phyloP scores from a whole-genome alignment of 352 stramenopile species.

The Phytophthora aleatoria region DNA sequence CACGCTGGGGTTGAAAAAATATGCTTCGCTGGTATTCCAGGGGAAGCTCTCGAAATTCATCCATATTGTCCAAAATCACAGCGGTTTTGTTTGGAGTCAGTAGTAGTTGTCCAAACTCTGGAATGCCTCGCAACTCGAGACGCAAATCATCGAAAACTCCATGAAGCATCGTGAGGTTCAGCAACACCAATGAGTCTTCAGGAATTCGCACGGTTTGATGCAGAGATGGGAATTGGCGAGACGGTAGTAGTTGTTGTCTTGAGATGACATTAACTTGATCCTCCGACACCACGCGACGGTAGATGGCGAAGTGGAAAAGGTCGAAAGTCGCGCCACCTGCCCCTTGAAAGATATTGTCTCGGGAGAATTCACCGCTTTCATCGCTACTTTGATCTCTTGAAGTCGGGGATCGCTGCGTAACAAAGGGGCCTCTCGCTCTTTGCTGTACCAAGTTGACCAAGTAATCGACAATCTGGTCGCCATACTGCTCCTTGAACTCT shows the following conservation, averaged over 20 bases:
- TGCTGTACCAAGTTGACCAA: constrained; percentile 52
- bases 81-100: constrained; percentile 53
- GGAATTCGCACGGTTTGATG: constrained; percentile 40
- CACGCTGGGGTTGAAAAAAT: constrained; percentile 48
- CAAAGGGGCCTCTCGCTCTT: constrained; percentile 17
- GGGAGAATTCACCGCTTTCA: constrained; percentile 26
- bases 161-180: constrained; percentile 62
- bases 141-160: constrained; percentile 67
- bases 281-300: constrained; percentile 40
- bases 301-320: constrained; percentile 77
- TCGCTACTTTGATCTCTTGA: constrained; percentile 13
- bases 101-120: constrained; percentile 55
- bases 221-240: constrained; percentile 43
- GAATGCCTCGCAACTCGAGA: constrained; percentile 52
- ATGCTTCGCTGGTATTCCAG: constrained; percentile 55
- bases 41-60: constrained; percentile 47
- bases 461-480: constrained; percentile 62
- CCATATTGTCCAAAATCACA: constrained; percentile 43
- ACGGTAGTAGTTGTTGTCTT: constrained; percentile 44
- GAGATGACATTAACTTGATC: constrained; percentile 28
- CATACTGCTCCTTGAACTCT: constrained; percentile 59
- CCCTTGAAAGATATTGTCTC: constrained; percentile 42
- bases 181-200: constrained; percentile 49
- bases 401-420: constrained; percentile 12
- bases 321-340: constrained; percentile 60